Base-by-base conservation (phyloP, 108 stramenopile genomes). In the Discostella stelligeroides region DNA sequence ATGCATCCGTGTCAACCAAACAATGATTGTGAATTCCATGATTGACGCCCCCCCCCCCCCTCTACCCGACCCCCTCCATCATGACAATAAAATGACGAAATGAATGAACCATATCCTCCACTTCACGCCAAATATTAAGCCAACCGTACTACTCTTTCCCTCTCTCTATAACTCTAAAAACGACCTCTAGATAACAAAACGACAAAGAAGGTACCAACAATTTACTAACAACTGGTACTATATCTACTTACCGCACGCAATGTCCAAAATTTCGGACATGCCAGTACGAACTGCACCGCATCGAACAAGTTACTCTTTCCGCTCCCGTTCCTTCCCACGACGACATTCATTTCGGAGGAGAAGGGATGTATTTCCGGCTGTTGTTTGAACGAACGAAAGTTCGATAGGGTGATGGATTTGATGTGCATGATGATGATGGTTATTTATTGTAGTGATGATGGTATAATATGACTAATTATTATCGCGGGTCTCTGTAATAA, bases 241-340 rank as follows among this genome's bases (percentile, higher is more conserved):
- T n/a, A n/a, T n/a, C n/a, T n/a, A n/a, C 91, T 63, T 76, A 92
- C 91, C 82, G 88, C 70, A 49, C 98, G 70, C 29, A 99, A 82
- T 53, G 76, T 92, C 55, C 82, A 82, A 81, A 98, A 98, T 55
- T 92, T 86, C 47, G 95, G 98, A 50, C 89, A 86, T 62, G 86
- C 73, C 27, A 99, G 82, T 7, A 93, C 95, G 64, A 99, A 99
- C 82, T 98, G 96, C 51, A 99, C 93, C 25, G 99, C 98, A 70
- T 97, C 97, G 77, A 99, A 98, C 27, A 97, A 84, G 73, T 97
- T 99, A 50, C 88, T 90, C 77, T 99, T 99, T 10, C 99, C 99
- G 29, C 80, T 78, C 0, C 99, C 99, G 79, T 99, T 99, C 15
- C 97, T 61, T 10, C 98, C 98, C 2, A 99, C 90, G 20, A 98